A percentile compares a stretch with the other conserved stretches of the same genome.
These are phyloP conservation scores for Crepidotus variabilis DNA, from an alignment of 768 basidiomycete species.

Conservation along the genomic window DNA sequence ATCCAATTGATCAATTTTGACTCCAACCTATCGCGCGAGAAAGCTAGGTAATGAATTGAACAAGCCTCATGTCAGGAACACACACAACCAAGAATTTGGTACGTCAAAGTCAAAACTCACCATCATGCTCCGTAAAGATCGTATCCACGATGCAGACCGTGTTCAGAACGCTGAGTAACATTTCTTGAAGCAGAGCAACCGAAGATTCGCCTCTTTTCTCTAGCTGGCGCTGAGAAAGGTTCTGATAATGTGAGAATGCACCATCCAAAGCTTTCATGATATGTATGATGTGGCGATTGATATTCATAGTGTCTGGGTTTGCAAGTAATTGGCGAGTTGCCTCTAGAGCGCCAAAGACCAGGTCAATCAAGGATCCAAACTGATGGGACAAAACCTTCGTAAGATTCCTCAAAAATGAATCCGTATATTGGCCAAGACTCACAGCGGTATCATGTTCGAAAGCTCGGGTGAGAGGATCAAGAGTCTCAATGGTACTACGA, in stretches of 20 bases:
- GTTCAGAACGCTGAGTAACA: constrained; percentile 13
- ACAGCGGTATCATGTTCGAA: constrained; percentile 12
- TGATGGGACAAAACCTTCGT: constrained; percentile 1
- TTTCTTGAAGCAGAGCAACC: constrained; percentile 11
- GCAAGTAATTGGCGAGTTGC: constrained; percentile 14
- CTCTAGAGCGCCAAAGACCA: constrained; percentile 14
- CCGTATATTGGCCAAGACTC: not conserved
- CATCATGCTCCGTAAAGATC: constrained; percentile 12
- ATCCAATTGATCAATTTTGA: constrained; percentile 16
- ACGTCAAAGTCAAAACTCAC: constrained; percentile 4
- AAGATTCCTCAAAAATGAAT: not conserved
- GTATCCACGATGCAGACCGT: constrained; percentile 10
- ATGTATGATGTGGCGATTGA: constrained; percentile 17
- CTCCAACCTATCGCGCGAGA: constrained; percentile 16
- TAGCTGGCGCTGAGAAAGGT: constrained; percentile 13
- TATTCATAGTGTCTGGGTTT: constrained; percentile 12
- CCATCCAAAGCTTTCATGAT: constrained; percentile 11
- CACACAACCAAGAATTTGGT: not conserved
- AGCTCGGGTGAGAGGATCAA: constrained; percentile 8
- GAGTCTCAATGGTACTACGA: constrained; percentile 6
- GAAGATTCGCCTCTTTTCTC: constrained; percentile 14
- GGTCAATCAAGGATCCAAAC: constrained; percentile 16
- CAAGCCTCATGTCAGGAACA: not conserved
- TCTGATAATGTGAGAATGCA: constrained; percentile 13
- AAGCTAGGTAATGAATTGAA: constrained; percentile 1